Evolutionary conservation across 2,329 filamentous ascomycete genomes (phyloP), one percentile per base, ranked within the genome.

Genomic region (Aspergillus fumigatus): DNA sequence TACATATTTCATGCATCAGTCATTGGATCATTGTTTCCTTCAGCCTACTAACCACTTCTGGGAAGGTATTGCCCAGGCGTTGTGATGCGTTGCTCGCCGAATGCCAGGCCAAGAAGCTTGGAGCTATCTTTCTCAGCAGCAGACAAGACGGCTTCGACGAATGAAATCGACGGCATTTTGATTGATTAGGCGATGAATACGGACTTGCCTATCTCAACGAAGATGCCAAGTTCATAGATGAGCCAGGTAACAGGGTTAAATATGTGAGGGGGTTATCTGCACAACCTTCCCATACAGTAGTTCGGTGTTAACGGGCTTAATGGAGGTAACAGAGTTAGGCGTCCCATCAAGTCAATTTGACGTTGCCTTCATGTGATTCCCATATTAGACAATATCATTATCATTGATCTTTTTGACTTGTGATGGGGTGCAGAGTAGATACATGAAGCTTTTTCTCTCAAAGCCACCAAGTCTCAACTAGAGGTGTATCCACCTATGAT

Each of bases 31-130:
- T 23, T 2, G 14, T 23, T 47, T 14, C 7, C 8, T 11, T 4
- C 4, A 5, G 19, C 41, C 41, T 45, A 27, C 58, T 53, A 56
- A 73, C 73, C 67, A 9, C 62, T 65, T 57, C 66, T 69, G 17
- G 70, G 65, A 19, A 75, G 63, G 17, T 67, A 70, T 21, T 67
- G 58, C 17, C 70, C 70, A 5, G 71, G 65, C 26, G 65, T 62
- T 48, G 73, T 61, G 35, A 62, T 61, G 26, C 62, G 48, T 11
- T 70, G 59, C 7, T 50, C 55, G n/a, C 65, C 66, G 19, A 73
- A 50, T 10, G 49, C 67, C 48, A 75, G 51, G n/a, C 64, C 66
- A 3, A 75, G 62, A 14, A 72, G 25, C 50, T 73, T 74, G 47
- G 71, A 67, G 11, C 62, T 56, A 48, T 75, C 70, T 11, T 61